Base-by-base conservation (phyloP, 495 filamentous ascomycete species). In the Tuber calosporum region DNA sequence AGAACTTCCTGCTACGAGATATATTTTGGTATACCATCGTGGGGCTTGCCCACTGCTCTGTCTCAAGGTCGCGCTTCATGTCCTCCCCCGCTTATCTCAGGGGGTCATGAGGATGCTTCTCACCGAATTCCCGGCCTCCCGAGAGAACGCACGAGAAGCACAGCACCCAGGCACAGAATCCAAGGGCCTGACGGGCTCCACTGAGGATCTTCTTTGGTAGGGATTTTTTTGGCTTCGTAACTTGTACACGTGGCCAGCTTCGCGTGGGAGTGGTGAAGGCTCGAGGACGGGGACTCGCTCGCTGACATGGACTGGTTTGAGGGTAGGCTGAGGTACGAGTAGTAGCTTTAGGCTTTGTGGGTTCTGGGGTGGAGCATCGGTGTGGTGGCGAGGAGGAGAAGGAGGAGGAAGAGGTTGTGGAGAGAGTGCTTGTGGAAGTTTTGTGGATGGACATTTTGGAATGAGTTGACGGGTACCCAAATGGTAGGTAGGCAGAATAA, bases 101-200 rank as follows among this genome's bases (percentile, higher is more conserved):
- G 30, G 2, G 26, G 13, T 62, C 26, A 34, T 17, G 26, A 30
- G 53, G 53, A 2, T 62, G 53, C 53, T 62, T 62, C 53, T 62
- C 53, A 19, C 17, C 53, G 13, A 62, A 34, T 19, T 6, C 53
- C 53, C 26, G 26, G 26, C 53, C 53, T 17, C 75, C 76, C 6
- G 76, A 78, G 22, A 78, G 70, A 20, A 78, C 76, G 30, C 76
- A 78, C 9, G 76, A 78, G 15, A 71, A 75, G 45, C 76, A 78
- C n/a, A 78, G n/a, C 39, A 78, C 22, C 76, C 76, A 78, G 17
- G 74, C 70, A 22, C 70, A 78, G 68, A 78, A 78, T n/a, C 76
- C 76, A 26, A 78, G 53, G 1, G 71, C 68, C 43, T 68, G 77
- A 0, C 75, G 71, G 2, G 71, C 69, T 40, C 76, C 76, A 42